Percentiles rank a stretch among this genome's conserved stretches.
phyloP scores from a whole-genome alignment of 495 filamentous ascomycete species.

The Staphylotrichum tortipilum region DNA sequence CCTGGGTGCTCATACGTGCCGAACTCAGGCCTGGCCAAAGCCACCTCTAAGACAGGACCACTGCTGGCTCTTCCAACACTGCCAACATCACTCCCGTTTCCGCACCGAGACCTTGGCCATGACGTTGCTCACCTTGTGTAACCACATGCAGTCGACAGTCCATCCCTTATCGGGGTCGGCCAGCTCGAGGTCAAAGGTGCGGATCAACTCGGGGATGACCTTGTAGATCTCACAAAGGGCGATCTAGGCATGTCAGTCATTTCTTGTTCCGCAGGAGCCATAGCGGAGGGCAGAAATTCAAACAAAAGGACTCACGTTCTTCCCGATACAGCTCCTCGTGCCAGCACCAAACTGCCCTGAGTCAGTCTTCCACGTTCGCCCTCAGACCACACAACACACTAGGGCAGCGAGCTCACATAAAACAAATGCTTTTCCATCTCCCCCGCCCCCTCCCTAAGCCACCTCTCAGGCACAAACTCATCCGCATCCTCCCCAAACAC shows the following conservation, averaged over 20 bases:
- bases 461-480: no score
- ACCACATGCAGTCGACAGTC: neutral
- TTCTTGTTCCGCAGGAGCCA: no score
- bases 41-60: no score
- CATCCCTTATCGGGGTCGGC: neutral
- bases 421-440: neutral
- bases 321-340: neutral
- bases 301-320: constrained; percentile 3
- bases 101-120: no score
- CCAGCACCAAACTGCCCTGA: neutral
- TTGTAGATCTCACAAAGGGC: constrained; percentile 1
- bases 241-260: no score
- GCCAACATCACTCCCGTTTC: no score
- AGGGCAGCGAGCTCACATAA: neutral
- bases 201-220: constrained; percentile 1
- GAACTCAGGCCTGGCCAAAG: no score
- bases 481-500: no score
- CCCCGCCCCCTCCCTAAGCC: no score
- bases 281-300: neutral
- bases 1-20: no score
- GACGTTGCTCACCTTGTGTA: neutral
- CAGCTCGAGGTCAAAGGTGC: constrained; percentile 3
- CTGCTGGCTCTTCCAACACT: no score
- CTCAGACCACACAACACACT: no score
- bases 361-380: neutral